Evolutionary conservation across 805 yeast genomes (phyloP).

Genomic region (Saturnispora gosingensis): DNA sequence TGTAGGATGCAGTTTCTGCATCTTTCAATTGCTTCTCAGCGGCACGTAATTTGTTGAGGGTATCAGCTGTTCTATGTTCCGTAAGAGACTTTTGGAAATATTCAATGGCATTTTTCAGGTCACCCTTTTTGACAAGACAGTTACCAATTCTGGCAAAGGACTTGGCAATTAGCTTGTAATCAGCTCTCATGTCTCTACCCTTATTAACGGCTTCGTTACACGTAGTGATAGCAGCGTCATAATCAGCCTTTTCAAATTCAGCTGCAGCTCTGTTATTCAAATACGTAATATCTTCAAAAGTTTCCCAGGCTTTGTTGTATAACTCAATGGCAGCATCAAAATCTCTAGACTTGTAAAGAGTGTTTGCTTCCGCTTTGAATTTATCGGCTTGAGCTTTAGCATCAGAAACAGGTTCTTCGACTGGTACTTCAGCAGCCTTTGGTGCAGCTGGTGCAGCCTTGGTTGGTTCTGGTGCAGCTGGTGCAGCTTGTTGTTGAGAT

Average conservation of each 20-base stretch:
- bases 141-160: slow-evolving; percentile 89
- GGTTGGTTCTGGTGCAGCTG: slow-evolving; percentile 17
- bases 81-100: slow-evolving; percentile 85
- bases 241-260: slow-evolving; percentile 91
- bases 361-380: slow-evolving; percentile 79
- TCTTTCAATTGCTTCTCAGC: slow-evolving; percentile 80
- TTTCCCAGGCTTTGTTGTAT: slow-evolving; percentile 81
- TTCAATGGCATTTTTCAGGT: slow-evolving; percentile 64
- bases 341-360: slow-evolving; percentile 72
- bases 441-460: slow-evolving; percentile 27
- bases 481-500: slow-evolving; percentile 6
- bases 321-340: slow-evolving; percentile 88
- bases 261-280: slow-evolving; percentile 97
- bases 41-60: slow-evolving; percentile 74
- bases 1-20: slow-evolving; percentile 66
- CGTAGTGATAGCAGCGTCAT: slow-evolving; percentile 73
- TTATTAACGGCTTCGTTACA: slow-evolving; percentile 77
- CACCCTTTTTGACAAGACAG: slow-evolving; percentile 64
- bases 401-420: slow-evolving; percentile 25
- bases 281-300: slow-evolving; percentile 77
- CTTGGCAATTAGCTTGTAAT: slow-evolving; percentile 85
- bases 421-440: slow-evolving; percentile 1
- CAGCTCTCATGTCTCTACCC: slow-evolving; percentile 85
- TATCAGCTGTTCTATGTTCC: slow-evolving; percentile 95
- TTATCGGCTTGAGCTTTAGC: slow-evolving; percentile 49